Conservation (phyloP, 176 grass and related monocot genomes). For the Poa annua region DNA sequence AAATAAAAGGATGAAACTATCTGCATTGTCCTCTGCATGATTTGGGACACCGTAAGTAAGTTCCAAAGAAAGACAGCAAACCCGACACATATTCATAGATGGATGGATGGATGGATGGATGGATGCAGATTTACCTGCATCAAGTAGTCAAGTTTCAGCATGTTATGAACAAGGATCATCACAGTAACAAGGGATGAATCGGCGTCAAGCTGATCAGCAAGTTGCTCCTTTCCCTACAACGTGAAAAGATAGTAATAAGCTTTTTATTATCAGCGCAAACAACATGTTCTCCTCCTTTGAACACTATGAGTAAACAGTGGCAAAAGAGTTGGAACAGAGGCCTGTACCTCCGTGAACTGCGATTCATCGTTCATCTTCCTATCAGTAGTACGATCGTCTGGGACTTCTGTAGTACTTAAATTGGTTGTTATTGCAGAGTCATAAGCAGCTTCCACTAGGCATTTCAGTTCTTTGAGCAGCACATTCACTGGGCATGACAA, state of each 20-base stretch:
- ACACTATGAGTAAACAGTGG: background rate
- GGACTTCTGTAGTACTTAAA: conserved; percentile 26
- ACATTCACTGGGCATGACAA: conserved; percentile 45
- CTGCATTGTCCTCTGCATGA: background rate
- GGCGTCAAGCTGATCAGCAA: conserved; percentile 36
- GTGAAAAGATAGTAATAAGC: too few species aligned
- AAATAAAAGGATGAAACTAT: background rate
- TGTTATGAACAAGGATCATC: conserved; percentile 55
- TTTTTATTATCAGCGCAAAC: background rate
- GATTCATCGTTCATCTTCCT: background rate
- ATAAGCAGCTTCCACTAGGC: conserved; percentile 48
- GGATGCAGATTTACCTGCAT: background rate
- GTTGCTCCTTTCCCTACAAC: conserved; percentile 36
- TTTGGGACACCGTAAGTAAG: background rate
- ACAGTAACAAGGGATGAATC: conserved; percentile 35
- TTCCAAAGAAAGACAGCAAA: conserved; percentile 23
- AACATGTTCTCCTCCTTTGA: background rate
- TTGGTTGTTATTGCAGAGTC: conserved; percentile 34
- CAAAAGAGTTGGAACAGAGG: background rate
- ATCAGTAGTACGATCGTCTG: background rate
- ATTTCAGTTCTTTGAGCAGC: conserved; percentile 57
- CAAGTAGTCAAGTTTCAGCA: conserved; percentile 72
- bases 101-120: background rate
- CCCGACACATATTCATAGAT: background rate
- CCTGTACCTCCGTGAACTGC: conserved; percentile 22